Conservation (phyloP, 495 filamentous ascomycete species). For the Daldinia decipiens region DNA sequence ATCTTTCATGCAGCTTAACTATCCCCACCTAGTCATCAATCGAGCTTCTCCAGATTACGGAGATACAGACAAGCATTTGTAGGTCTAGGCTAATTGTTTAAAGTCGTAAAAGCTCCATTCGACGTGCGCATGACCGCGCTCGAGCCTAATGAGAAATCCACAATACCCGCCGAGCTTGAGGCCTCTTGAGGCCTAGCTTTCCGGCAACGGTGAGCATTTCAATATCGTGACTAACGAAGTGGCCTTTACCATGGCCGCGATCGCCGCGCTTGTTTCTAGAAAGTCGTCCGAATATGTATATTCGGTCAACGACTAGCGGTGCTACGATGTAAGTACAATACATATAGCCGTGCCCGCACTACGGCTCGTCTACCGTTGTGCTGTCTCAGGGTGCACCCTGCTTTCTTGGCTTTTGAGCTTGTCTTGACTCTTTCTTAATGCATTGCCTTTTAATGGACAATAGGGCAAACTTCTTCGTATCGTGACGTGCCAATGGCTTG, state of each 20-base stretch:
- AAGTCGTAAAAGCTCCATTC: conserved; percentile 16
- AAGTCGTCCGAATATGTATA: conserved; percentile 23
- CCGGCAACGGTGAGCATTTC: conserved; percentile 10
- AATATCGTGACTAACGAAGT: conserved; percentile 31
- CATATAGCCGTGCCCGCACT: conserved; percentile 17
- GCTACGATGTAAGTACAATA: conserved; percentile 12
- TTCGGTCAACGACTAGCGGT: conserved; percentile 29
- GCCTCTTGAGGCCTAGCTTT: conserved; percentile 5
- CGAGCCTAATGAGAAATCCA: conserved; percentile 23
- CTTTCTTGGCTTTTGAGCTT: conserved; percentile 34
- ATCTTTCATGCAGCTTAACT: conserved; percentile 35
- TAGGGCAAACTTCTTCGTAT: conserved; percentile 6
- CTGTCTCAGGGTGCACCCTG: conserved; percentile 28
- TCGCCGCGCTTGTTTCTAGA: conserved; percentile 31
- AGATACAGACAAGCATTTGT: conserved; percentile 27
- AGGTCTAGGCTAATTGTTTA: conserved; percentile 31
- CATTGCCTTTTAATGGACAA: conserved; percentile 13
- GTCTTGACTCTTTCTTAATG: conserved; percentile 12
- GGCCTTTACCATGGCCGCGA: conserved; percentile 23
- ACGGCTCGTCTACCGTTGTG: conserved; percentile 33
- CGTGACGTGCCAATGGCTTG: conserved; percentile 7
- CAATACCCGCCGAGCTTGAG: conserved; percentile 23
- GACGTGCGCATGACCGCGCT: conserved; percentile 23
- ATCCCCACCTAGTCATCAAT: conserved; percentile 24
- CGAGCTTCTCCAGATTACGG: conserved; percentile 37